Evolutionary conservation across 257 asterid species (phyloP).

Genomic region (Penstemon barbatus): DNA sequence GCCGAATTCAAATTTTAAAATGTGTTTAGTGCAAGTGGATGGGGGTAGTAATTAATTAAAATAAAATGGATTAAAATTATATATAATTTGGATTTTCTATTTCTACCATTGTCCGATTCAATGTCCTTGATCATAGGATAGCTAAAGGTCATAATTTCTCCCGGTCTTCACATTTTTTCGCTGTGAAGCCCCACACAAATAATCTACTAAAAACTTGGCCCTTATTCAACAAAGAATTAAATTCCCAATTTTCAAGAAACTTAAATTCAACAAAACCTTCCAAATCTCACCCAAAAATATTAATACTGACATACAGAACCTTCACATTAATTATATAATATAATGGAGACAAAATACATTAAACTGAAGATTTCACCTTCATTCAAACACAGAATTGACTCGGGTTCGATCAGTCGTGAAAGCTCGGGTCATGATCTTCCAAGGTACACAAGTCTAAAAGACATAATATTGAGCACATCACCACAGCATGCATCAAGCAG

Average conservation of each 20-base stretch:
- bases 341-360: constrained; percentile 28
- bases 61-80: too few species aligned
- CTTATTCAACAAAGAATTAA: constrained; percentile 15
- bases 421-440: constrained; percentile 32
- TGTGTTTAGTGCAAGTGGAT: too few species aligned
- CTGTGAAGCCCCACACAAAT: not conserved
- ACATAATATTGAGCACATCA: constrained; percentile 37
- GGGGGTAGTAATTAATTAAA: too few species aligned
- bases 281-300: not conserved
- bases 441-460: constrained; percentile 58
- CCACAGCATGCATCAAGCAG: constrained; percentile 19
- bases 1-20: too few species aligned
- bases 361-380: constrained; percentile 36
- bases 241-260: not conserved
- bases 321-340: not conserved
- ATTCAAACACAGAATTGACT: constrained; percentile 30
- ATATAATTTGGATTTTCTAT: too few species aligned
- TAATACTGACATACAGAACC: not conserved
- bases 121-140: constrained; percentile 34
- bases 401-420: constrained; percentile 21
- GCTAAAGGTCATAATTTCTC: constrained; percentile 24
- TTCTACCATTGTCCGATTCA: constrained; percentile 29
- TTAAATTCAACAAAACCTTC: constrained; percentile 24
- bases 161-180: not conserved
- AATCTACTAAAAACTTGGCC: constrained; percentile 16